A percentile compares a stretch with the other conserved stretches of the same genome.
Evolutionary conservation across 2,329 filamentous ascomycete species (phyloP).

Genomic region (Paecilomyces sp.): DNA sequence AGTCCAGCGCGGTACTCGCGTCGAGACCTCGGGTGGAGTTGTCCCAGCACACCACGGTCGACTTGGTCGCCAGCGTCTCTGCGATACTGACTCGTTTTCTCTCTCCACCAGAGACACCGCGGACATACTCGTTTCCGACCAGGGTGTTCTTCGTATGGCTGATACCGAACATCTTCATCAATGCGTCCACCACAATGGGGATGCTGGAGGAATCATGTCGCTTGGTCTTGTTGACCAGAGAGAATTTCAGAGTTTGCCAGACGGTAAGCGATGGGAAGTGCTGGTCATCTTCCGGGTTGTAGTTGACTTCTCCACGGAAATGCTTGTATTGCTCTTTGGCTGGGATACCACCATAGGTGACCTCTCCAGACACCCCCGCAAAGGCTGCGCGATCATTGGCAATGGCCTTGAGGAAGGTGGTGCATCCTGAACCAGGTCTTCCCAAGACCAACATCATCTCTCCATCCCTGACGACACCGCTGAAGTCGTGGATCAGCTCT

Average conservation of each 20-base stretch:
- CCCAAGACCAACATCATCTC: constrained; percentile 71
- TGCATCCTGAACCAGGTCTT: constrained; percentile 66
- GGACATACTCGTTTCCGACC: constrained; percentile 66
- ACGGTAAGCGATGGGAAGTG: constrained; percentile 70
- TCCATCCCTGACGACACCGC: constrained; percentile 58
- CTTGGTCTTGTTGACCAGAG: constrained; percentile 67
- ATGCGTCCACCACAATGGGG: constrained; percentile 59
- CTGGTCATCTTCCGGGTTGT: constrained; percentile 69
- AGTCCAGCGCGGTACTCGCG: constrained; percentile 71
- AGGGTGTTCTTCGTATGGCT: constrained; percentile 66
- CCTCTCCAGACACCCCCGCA: constrained; percentile 59
- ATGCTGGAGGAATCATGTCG: constrained; percentile 59
- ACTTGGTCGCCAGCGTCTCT: constrained; percentile 67
- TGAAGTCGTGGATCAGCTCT: constrained; percentile 59
- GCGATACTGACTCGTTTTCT: constrained; percentile 73
- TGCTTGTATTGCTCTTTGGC: constrained; percentile 60
- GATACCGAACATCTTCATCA: constrained; percentile 74
- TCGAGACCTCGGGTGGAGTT: constrained; percentile 76
- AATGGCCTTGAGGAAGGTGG: constrained; percentile 69
- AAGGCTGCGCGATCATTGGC: constrained; percentile 62
- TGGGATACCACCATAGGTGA: constrained; percentile 65
- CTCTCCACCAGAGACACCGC: constrained; percentile 74
- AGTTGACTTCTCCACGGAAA: constrained; percentile 70
- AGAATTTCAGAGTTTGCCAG: constrained; percentile 70
- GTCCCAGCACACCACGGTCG: constrained; percentile 69